Percentiles rank a stretch among this genome's conserved stretches.
Conservation (phyloP, 2,329 filamentous ascomycete genomes). For the Fusarium lyarnte region DNA sequence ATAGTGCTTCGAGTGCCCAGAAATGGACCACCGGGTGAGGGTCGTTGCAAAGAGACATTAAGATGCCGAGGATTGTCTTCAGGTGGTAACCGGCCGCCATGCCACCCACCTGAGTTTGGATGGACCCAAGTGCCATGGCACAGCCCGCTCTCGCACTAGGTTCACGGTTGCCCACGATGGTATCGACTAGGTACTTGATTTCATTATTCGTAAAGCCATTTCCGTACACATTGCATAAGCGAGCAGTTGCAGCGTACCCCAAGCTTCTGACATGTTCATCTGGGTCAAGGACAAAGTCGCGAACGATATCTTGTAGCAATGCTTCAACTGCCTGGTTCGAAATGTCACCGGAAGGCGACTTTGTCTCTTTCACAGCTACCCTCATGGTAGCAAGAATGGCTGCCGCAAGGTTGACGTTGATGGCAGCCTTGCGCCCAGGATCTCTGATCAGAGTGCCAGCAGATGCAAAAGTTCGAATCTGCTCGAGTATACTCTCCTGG, state of each 20-base stretch:
- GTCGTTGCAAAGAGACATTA: constrained; percentile 98
- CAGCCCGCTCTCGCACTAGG: constrained; percentile 93
- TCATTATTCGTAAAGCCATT: constrained; percentile 89
- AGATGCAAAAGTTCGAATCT: constrained; percentile 89
- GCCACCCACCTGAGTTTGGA: constrained; percentile 93
- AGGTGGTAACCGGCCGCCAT: constrained; percentile 97
- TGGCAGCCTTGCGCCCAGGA: constrained; percentile 86
- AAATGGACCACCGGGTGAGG: constrained; percentile 95
- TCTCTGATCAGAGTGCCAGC: constrained; percentile 84
- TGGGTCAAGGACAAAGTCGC: constrained; percentile 79
- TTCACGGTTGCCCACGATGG: constrained; percentile 92
- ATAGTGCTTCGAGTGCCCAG: constrained; percentile 91
- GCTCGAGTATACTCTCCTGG: constrained; percentile 94
- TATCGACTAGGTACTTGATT: constrained; percentile 92
- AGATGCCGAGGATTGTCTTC: constrained; percentile 94
- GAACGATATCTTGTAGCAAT: constrained; percentile 78
- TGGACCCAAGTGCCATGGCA: constrained; percentile 90
- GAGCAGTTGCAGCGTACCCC: constrained; percentile 84
- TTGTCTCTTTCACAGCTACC: constrained; percentile 83
- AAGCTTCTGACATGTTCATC: constrained; percentile 89
- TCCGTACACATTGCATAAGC: constrained; percentile 84
- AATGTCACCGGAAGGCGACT: constrained; percentile 76
- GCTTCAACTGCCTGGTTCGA: constrained; percentile 81
- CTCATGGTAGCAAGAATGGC: constrained; percentile 84
- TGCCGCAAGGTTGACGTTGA: constrained; percentile 88